A percentile compares a stretch with the other conserved stretches of the same genome.
phyloP scores from a whole-genome alignment of 2,329 filamentous ascomycete genomes.

The Epichloe hybrida region DNA sequence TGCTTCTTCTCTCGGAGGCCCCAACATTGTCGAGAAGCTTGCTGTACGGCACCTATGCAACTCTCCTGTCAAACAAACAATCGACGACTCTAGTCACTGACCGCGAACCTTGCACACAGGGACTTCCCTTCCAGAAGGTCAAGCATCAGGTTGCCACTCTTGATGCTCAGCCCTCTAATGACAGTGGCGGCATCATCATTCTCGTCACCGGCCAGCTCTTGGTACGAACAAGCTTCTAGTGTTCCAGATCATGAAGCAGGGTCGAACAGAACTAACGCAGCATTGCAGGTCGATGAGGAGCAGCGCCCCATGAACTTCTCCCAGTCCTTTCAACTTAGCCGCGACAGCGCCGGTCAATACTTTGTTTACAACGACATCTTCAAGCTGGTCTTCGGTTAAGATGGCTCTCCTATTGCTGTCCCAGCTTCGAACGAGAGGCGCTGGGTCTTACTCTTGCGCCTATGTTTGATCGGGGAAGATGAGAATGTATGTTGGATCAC shows the following conservation, averaged over 20 bases:
- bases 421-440: not conserved
- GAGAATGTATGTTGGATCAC: not conserved
- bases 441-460: not conserved
- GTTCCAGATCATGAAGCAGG: not conserved
- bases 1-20: slow-evolving; percentile 47
- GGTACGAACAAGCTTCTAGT: slow-evolving; percentile 36
- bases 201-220: slow-evolving; percentile 76
- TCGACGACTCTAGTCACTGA: slow-evolving; percentile 1
- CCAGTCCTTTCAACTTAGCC: slow-evolving; percentile 75
- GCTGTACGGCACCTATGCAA: slow-evolving; percentile 37
- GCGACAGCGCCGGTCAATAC: slow-evolving; percentile 55
- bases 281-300: slow-evolving; percentile 64
- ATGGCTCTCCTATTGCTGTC: not conserved
- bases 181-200: slow-evolving; percentile 60
- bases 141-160: slow-evolving; percentile 63
- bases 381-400: slow-evolving; percentile 63
- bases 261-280: not conserved
- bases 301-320: slow-evolving; percentile 81
- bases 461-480: not conserved
- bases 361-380: slow-evolving; percentile 94
- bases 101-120: slow-evolving; percentile 30
- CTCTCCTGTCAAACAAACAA: not conserved
- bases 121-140: slow-evolving; percentile 69
- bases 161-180: slow-evolving; percentile 66
- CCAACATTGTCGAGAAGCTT: slow-evolving; percentile 67